These are phyloP conservation scores for Trichoderma atrobrunneum DNA, from an alignment of 2,329 filamentous ascomycete genomes.

Conservation along the genomic window DNA sequence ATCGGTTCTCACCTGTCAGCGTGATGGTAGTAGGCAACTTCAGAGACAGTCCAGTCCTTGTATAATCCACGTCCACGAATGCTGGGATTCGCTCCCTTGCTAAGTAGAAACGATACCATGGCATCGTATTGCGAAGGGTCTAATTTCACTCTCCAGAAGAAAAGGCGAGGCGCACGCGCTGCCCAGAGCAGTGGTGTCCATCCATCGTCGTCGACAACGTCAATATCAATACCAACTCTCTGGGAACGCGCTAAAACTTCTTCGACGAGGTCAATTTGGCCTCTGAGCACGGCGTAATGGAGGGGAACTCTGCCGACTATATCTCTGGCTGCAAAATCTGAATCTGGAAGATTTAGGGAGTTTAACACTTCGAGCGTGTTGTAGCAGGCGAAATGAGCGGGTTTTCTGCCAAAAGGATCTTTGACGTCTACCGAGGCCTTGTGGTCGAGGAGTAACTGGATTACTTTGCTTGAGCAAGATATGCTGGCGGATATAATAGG, in stretches of 20 bases:
- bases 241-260: neutral
- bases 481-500: conserved; percentile 7
- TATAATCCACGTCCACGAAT: neutral
- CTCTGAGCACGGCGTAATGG: neutral
- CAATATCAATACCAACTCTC: neutral
- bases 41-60: neutral
- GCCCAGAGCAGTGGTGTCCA: conserved; percentile 11
- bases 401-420: neutral
- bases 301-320: conserved; percentile 2
- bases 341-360: neutral
- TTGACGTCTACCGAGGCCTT: neutral
- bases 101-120: neutral
- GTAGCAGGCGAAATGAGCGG: neutral
- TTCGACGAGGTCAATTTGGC: neutral
- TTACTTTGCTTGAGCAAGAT: neutral
- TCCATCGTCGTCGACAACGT: neutral
- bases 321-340: neutral
- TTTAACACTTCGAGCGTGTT: neutral
- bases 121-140: neutral
- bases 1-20: neutral
- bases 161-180: neutral
- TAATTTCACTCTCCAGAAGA: neutral
- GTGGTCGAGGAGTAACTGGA: neutral
- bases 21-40: neutral
- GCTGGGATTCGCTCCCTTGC: neutral